Evolutionary conservation across 2,329 filamentous ascomycete species (phyloP).

Genomic region (Laburnicola sp.): DNA sequence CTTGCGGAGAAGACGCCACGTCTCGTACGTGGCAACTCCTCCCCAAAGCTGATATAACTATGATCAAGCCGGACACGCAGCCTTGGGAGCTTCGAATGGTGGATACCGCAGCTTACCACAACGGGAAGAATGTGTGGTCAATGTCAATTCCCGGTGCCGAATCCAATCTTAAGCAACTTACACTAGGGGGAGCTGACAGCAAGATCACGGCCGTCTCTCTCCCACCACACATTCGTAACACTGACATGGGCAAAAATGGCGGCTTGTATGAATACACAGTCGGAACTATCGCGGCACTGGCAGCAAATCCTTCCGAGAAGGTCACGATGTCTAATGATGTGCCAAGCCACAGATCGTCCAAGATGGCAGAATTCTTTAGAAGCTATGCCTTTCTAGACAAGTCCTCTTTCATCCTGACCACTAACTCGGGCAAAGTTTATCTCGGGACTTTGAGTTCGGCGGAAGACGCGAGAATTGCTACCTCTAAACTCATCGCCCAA

Average conservation of each 20-base stretch:
- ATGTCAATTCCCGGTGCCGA: conserved; percentile 15
- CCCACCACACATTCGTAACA: not conserved
- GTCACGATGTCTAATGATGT: not conserved
- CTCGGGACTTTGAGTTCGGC: conserved; percentile 31
- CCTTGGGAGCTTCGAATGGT: conserved; percentile 54
- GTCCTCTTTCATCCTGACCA: conserved; percentile 60
- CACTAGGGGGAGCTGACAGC: conserved; percentile 78
- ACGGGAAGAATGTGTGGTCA: conserved; percentile 91
- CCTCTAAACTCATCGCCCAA: conserved; percentile 37
- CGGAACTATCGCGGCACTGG: conserved; percentile 25
- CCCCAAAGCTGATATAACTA: conserved; percentile 1
- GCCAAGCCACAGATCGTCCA: conserved; percentile 22
- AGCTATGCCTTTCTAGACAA: conserved; percentile 66
- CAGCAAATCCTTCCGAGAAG: conserved; percentile 10
- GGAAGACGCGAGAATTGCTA: conserved; percentile 8
- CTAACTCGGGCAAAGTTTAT: conserved; percentile 61
- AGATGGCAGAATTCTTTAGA: conserved; percentile 53
- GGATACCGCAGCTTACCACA: conserved; percentile 66
- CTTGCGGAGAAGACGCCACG: conserved; percentile 83
- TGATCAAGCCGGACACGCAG: not conserved
- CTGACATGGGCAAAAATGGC: too few species aligned
- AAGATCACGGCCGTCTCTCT: conserved; percentile 48
- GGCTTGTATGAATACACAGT: conserved; percentile 31
- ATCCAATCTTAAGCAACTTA: conserved; percentile 17
- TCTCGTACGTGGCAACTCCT: conserved; percentile 67